These are phyloP conservation scores for Ziziphus jujuba DNA, from an alignment of 306 rosid genomes.

Conservation along the genomic window DNA sequence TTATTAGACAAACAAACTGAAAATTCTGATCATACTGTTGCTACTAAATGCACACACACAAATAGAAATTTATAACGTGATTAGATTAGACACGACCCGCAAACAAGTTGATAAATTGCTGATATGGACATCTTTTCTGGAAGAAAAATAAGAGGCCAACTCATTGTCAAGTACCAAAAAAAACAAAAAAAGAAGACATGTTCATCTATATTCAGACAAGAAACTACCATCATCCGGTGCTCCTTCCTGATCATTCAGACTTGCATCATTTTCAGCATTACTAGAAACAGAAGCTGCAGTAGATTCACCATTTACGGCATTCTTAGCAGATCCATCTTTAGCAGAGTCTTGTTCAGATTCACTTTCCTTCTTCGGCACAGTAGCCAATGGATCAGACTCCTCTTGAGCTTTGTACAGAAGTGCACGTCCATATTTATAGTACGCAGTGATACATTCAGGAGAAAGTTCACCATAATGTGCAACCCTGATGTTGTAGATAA, in stretches of 20 bases:
- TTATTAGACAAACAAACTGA: not conserved
- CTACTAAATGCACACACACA: no score
- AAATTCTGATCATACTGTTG: no score
- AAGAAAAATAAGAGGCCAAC: not conserved
- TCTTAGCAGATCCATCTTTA: slow-evolving; percentile 60
- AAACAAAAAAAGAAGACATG: not conserved
- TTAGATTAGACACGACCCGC: no score
- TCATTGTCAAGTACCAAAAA: not conserved
- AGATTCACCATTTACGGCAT: slow-evolving; percentile 60
- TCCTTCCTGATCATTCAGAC: slow-evolving; percentile 43
- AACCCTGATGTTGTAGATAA: slow-evolving; percentile 49
- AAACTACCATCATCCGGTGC: slow-evolving; percentile 61
- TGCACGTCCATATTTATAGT: slow-evolving; percentile 89
- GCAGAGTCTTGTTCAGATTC: slow-evolving; percentile 56
- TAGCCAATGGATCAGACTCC: slow-evolving; percentile 89
- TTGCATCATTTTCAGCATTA: slow-evolving; percentile 47
- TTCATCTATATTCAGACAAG: slow-evolving; percentile 9
- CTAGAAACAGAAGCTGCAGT: slow-evolving; percentile 57
- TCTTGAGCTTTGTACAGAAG: slow-evolving; percentile 89
- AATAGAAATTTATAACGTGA: no score
- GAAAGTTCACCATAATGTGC: slow-evolving; percentile 81
- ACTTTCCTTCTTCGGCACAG: slow-evolving; percentile 76
- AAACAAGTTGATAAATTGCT: no score
- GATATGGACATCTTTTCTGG: not conserved
- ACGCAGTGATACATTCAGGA: slow-evolving; percentile 76